A percentile compares a stretch with the other conserved stretches of the same genome.
These are phyloP conservation scores for Claviceps sp. DNA, from an alignment of 2,329 filamentous ascomycete species.

Conservation along the genomic window DNA sequence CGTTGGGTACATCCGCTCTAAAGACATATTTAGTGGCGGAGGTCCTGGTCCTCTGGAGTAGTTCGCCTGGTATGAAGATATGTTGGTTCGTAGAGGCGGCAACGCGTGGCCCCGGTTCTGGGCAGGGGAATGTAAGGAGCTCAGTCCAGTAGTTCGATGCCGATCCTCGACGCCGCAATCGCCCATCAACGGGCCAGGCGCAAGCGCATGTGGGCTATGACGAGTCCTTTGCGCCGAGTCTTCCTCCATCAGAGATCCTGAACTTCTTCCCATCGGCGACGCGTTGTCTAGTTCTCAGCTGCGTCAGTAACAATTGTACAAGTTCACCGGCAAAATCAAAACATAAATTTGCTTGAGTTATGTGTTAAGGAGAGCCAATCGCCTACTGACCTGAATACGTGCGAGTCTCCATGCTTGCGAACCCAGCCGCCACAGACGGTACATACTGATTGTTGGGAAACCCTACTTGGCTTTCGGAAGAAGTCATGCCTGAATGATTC, in stretches of 20 bases:
- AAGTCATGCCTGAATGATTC: slow-evolving; percentile 14
- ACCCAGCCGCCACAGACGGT: slow-evolving; percentile 18
- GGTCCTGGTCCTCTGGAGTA: slow-evolving; percentile 41
- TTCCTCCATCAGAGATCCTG: slow-evolving; percentile 21
- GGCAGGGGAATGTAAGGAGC: slow-evolving; percentile 21
- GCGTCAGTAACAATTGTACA: neutral
- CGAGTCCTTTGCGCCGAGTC: slow-evolving; percentile 31
- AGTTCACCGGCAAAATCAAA: neutral
- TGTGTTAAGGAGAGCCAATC: neutral
- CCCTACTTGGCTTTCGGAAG: slow-evolving; percentile 30
- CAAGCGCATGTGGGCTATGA: slow-evolving; percentile 36
- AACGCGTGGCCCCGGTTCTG: slow-evolving; percentile 31
- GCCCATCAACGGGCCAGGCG: slow-evolving; percentile 30
- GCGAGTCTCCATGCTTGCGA: slow-evolving; percentile 35
- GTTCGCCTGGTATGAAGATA: slow-evolving; percentile 18
- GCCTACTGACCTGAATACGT: slow-evolving; percentile 36
- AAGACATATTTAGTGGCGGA: slow-evolving; percentile 38
- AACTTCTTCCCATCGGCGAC: slow-evolving; percentile 21
- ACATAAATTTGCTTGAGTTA: neutral
- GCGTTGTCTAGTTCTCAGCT: neutral
- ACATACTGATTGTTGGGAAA: slow-evolving; percentile 19
- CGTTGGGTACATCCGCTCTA: slow-evolving; percentile 11
- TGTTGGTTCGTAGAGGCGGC: slow-evolving; percentile 13
- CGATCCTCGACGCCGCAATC: slow-evolving; percentile 20
- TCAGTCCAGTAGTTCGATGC: slow-evolving; percentile 22